These are phyloP conservation scores for Pseudogymnoascus sp. DNA, from an alignment of 2,329 filamentous ascomycete genomes.

Conservation along the genomic window DNA sequence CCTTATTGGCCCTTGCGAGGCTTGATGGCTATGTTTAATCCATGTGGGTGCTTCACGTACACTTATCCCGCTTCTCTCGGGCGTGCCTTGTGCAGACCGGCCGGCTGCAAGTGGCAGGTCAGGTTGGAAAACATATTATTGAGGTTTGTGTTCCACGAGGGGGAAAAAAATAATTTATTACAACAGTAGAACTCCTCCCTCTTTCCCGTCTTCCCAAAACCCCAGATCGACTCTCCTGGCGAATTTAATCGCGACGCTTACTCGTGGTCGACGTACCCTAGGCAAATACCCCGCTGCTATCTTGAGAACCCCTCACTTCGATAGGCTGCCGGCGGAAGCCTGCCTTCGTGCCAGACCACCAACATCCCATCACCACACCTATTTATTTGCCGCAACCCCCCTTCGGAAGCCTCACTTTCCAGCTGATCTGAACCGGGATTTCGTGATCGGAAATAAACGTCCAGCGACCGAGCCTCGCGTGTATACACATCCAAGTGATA, in stretches of 20 bases:
- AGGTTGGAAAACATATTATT: neutral
- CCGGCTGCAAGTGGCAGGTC: neutral
- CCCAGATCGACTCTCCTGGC: neutral
- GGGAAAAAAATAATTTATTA: neutral
- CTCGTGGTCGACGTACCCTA: neutral
- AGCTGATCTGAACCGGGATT: neutral
- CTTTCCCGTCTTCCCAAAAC: neutral
- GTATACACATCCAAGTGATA: constrained; percentile 4
- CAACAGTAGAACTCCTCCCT: neutral
- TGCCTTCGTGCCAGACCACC: constrained; percentile 2
- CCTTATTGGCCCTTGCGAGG: neutral
- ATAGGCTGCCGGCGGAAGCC: constrained; percentile 4
- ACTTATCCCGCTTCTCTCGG: neutral
- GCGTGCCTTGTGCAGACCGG: neutral
- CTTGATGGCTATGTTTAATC: neutral
- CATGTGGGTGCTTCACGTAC: neutral
- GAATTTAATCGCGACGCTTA: neutral
- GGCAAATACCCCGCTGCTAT: neutral
- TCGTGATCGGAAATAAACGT: neutral
- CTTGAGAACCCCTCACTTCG: constrained; percentile 3
- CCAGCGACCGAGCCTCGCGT: neutral
- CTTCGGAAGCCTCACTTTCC: neutral
- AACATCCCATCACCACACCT: constrained; percentile 3
- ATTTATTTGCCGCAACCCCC: constrained; percentile 2
- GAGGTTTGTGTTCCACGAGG: neutral